Evolutionary conservation across 352 stramenopile genomes (phyloP), one percentile per base, ranked within the genome.

Genomic region (Aphanomyces stellatus): DNA sequence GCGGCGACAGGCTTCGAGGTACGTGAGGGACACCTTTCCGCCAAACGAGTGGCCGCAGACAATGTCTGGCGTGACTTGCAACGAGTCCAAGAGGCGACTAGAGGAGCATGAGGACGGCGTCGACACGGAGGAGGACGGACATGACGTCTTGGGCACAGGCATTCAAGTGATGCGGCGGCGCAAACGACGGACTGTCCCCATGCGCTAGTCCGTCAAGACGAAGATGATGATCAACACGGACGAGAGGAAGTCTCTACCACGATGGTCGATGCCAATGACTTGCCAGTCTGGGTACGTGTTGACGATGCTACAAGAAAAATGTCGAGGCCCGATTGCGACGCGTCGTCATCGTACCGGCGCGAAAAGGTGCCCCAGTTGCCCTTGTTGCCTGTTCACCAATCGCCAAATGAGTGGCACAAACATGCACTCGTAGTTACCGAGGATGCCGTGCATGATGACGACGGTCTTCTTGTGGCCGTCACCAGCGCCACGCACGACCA

Each of bases 361-460:
- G 80, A 87, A 70, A 92, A 92, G 43, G 83, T 92, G 51, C 81
- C 76, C 83, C 83, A 92, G 49, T 92, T 92, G 55, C 90, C 74
- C 60, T 92, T 92, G 71, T 92, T 92, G 57, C 83, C 83, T 92
- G 59, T 15, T 27, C 8, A 22, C 19, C 8, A 8, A 51, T 51
- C 49, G 10, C 15, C 17, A n/a, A 22, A 19, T 57, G 22, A 57
- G 49, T 22, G 30, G 5, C 30, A 4, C 13, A 22, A 13, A 15
- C 17, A n/a, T 15, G 19, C 2, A 57, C 25, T 40, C 17, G 25
- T 8, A 19, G 27, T 8, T 15, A 92, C 83, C 83, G n/a, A 92
- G 73, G 65, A 92, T 92, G 37, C 83, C 83, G 43, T 92, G 83
- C 76, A 92, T 81, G 65, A 92, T 77, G 25, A 92, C 70, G 22